Percentiles rank a stretch among this genome's conserved stretches.
Evolutionary conservation across 768 basidiomycete genomes (phyloP).

Genomic region (Cytidiella melzeri): DNA sequence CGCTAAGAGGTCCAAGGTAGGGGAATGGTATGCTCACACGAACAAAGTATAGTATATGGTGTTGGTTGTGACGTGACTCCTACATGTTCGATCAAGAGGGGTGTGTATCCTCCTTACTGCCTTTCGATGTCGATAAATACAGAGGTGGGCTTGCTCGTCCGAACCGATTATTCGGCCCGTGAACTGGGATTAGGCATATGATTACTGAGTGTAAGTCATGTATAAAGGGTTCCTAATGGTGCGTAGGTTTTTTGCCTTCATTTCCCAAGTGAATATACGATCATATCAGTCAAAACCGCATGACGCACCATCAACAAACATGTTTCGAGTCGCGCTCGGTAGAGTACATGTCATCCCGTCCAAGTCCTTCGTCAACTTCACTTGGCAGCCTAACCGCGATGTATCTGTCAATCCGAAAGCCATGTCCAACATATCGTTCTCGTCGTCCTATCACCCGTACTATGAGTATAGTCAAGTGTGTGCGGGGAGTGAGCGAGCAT

Average conservation of each 20-base stretch:
- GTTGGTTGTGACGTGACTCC: too few relatives aligned
- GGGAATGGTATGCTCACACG: too few relatives aligned
- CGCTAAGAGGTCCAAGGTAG: too few relatives aligned
- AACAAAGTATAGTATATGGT: too few relatives aligned
- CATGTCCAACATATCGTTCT: constrained; percentile 98
- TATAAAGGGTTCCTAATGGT: constrained; percentile 34
- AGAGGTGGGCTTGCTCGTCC: too few relatives aligned
- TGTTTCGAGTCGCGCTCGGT: constrained; percentile 90
- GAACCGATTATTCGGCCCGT: too few relatives aligned
- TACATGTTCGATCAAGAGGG: too few relatives aligned
- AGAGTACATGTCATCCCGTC: constrained; percentile 83
- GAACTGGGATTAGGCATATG: too few relatives aligned
- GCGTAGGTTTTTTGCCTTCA: constrained; percentile 45
- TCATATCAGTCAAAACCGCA: not conserved
- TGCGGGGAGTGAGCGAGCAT: not conserved
- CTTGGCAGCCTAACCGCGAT: constrained; percentile 75
- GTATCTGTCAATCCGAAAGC: constrained; percentile 97
- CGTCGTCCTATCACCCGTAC: constrained; percentile 64
- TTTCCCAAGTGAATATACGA: not conserved
- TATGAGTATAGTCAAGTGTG: too few relatives aligned
- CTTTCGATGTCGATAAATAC: too few relatives aligned
- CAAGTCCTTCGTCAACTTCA: constrained; percentile 70
- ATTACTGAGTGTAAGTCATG: too few relatives aligned
- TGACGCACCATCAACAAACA: constrained; percentile 88
- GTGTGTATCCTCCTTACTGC: too few relatives aligned